Evolutionary conservation across 2,329 filamentous ascomycete species (phyloP), one percentile per base, ranked within the genome.

Genomic region (Curvularia verruculosa): DNA sequence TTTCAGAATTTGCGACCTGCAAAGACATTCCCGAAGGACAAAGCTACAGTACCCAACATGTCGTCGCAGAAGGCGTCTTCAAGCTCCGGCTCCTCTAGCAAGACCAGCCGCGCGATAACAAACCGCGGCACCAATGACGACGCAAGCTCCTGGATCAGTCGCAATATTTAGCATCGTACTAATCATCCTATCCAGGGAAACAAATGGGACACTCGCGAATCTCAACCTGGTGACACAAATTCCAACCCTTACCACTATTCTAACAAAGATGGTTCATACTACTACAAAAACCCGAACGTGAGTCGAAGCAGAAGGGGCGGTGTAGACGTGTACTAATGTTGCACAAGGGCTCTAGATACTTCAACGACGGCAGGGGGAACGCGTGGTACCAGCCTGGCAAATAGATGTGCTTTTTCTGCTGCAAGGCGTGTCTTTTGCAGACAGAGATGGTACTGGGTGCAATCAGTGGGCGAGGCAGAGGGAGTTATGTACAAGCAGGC

Each of bases 61-160:
- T 23, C 48, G 4, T 56, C 41, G 1, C 31, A 52, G 41, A 59
- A 56, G 52, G 48, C 59, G 2, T 60, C 58, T 28, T 60, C 64
- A 34, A 49, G 43, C 56, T 61, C 58, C 24, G 48, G 50, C 54
- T 45, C 49, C 19, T 58, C 63, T 21, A 50, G 49, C 47, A 61
- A 31, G 28, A 56, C 53, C 41, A 45, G 60, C 18, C 81, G 81
- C 68, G 74, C 73, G 24, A 44, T 56, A 47, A 76, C 61, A 46
- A 78, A 77, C 72, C 72, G 65, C 23, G 76, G 80, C 59, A 80
- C 75, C 53, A 78, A 78, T 62, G 74, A 71, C 58, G 70, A 73
- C 29, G 55, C 46, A 50, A 5, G n/a, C 5, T 34, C 24, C 26
- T 6, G 19, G 12, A 48, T 3, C 15, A 19, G 18, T 36, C 29